Conservation (phyloP, 306 rosid species). For the Acmispon strigosus region DNA sequence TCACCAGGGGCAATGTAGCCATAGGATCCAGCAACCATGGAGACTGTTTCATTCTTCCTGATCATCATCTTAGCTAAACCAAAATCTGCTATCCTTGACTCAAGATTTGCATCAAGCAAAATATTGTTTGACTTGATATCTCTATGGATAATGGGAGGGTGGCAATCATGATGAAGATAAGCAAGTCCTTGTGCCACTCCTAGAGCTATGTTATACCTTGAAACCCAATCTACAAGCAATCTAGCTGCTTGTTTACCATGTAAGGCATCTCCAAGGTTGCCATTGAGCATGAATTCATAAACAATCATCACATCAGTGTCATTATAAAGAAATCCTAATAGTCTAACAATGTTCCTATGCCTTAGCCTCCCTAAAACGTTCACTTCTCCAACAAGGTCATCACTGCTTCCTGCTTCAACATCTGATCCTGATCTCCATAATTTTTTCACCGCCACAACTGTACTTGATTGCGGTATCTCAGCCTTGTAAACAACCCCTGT, state of each 20-base stretch:
- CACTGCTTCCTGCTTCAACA: slow-evolving; percentile 64
- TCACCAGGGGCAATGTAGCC: slow-evolving; percentile 98
- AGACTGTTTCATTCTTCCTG: slow-evolving; percentile 80
- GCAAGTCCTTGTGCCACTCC: slow-evolving; percentile 93
- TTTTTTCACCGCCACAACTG: slow-evolving; percentile 79
- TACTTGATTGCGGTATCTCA: slow-evolving; percentile 62
- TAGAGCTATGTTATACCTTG: slow-evolving; percentile 78
- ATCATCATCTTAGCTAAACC: slow-evolving; percentile 92
- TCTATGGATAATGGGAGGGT: slow-evolving; percentile 82
- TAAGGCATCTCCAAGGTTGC: slow-evolving; percentile 87
- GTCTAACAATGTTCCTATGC: slow-evolving; percentile 87
- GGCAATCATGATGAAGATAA: slow-evolving; percentile 94
- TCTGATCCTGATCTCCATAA: slow-evolving; percentile 75
- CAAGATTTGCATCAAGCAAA: slow-evolving; percentile 83
- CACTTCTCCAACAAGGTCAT: slow-evolving; percentile 89
- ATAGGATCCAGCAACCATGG: slow-evolving; percentile 93
- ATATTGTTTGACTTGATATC: slow-evolving; percentile 90
- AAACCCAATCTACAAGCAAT: slow-evolving; percentile 87
- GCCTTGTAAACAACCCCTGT: slow-evolving; percentile 86
- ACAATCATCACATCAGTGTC: slow-evolving; percentile 73
- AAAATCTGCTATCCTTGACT: slow-evolving; percentile 87
- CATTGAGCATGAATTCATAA: slow-evolving; percentile 86
- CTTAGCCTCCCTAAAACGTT: slow-evolving; percentile 77
- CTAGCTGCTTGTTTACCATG: slow-evolving; percentile 63
- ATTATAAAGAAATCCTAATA: slow-evolving; percentile 72